Evolutionary conservation across 202 grass and related monocot genomes (phyloP), one percentile per base, ranked within the genome.

Genomic region (Schoenoplectus triqueter): DNA sequence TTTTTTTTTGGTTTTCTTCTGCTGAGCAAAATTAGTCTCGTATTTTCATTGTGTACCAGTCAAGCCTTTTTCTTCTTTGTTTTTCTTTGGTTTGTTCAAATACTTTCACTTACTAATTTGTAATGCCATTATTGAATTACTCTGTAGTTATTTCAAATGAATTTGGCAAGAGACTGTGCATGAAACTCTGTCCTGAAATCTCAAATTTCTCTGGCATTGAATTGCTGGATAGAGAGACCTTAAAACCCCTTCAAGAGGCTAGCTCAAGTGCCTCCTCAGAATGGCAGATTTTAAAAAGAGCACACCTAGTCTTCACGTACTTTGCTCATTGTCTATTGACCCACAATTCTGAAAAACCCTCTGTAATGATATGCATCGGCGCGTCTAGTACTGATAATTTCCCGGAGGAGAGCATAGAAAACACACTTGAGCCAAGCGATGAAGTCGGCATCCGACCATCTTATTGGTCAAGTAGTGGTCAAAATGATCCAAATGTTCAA

Each of bases 321-420:
- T 81, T 97, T 1, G 41, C 21, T 40, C 84, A 84, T 18, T 74
- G 31, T 6, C 80, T 94, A 31, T 56, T 90, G 75, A 66, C 82
- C 0, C 41, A 62, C 49, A 76, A 61, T 15, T 83, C 50, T 51
- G 6, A 31, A 39, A 80, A 1, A 44, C 69, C 80, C 10, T 94
- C 90, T 85, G 79, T 86, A 78, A 5, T 42, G 48, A 47, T 18
- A 62, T 90, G 90, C 78, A 87, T 97, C 0, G 85, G 87, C 0
- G 95, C 95, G 10, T 97, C 95, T 46, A 97, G 84, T 47, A 97
- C 95, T 18, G 95, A 97, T 87, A 90, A 90, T 81, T 97, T 91
- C 75, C 92, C 89, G 0, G 80, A 85, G 18, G 95, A 97, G 86
- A 94, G 84, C 82, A 92, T 97, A 56, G 73, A 79, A 39, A 92